Percentiles rank a stretch among this genome's conserved stretches.
Evolutionary conservation across 768 basidiomycete species (phyloP).

Genomic region (Asterophora parasitica): DNA sequence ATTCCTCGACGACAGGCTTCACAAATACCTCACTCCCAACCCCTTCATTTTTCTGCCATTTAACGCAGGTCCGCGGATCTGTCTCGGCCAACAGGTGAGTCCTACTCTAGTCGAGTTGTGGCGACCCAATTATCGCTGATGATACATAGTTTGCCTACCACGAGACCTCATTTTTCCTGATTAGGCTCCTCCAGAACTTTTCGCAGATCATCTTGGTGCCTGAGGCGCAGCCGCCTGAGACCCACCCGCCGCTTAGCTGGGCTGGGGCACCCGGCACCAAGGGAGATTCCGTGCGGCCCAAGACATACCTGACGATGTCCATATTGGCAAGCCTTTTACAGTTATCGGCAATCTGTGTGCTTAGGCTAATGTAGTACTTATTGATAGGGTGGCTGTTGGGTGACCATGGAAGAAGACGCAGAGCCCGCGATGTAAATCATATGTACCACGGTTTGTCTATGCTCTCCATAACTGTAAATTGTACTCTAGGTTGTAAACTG

Average conservation of each 20-base stretch:
- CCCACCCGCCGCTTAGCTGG: slow-evolving; percentile 41
- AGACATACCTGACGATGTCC: slow-evolving; percentile 15
- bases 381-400: slow-evolving; percentile 28
- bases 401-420: slow-evolving; percentile 21
- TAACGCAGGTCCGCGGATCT: slow-evolving; percentile 64
- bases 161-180: slow-evolving; percentile 46
- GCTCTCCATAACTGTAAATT: too few species aligned
- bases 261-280: slow-evolving; percentile 27
- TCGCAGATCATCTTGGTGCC: slow-evolving; percentile 32
- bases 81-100: slow-evolving; percentile 44
- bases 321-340: neutral
- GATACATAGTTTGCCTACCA: slow-evolving; percentile 45
- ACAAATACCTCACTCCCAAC: slow-evolving; percentile 49
- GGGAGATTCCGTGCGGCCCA: slow-evolving; percentile 16
- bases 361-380: neutral
- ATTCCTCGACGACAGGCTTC: slow-evolving; percentile 54
- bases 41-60: slow-evolving; percentile 70
- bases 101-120: too few species aligned
- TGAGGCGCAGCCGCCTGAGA: slow-evolving; percentile 36
- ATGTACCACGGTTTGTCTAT: neutral
- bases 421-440: slow-evolving; percentile 3
- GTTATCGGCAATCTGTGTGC: neutral
- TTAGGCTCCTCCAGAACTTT: slow-evolving; percentile 43
- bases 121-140: too few species aligned
- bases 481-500: too few species aligned